Base-by-base conservation (phyloP, 768 basidiomycete species). In the Leccinum boreale region DNA sequence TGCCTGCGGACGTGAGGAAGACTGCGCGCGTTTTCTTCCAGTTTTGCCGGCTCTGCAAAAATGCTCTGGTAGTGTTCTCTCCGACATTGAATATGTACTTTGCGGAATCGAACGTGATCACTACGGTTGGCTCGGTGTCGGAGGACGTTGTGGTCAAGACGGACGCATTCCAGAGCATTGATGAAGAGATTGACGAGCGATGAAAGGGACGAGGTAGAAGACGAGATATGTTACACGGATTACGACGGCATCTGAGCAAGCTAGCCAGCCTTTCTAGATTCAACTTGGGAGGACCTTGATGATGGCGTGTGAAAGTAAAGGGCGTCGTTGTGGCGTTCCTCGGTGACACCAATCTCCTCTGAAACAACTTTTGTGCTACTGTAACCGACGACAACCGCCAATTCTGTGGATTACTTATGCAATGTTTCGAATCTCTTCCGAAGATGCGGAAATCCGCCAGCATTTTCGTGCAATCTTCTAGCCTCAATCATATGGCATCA, bases 71-170 rank as follows among this genome's bases (percentile, higher is more conserved):
- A 2, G 88, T 85, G 58, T 88, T 89, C 72, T 97, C 94, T 8
- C 91, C 87, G 19, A 79, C 85, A 72, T 94, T 94, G 79, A 98
- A 93, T 39, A 95, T 79, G 64, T 94, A 98, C 64, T 92, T 89
- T 12, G 82, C 86, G 53, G 80, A 77, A 62, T 90, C 87, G 69
- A 94, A 94, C 1, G 81, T 78, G 62, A 96, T 73, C 58, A 89
- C 74, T 24, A 97, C 74, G 9, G 87, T 82, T 0, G 94, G 87
- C 62, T 92, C 86, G 1, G 94, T 90, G 74, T 98, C 95, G 52
- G 84, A 83, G 4, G 87, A 82, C 17, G 78, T 66, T 0, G 82
- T 72, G 45, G 80, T 82, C 55, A 87, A 73, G 26, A 87, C 82
- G 4, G 82, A 81, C 3, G 84, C 77, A 28, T 79, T 82, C 88